Evolutionary conservation across 805 yeast species (phyloP).

Genomic region (Starmerella geochares): DNA sequence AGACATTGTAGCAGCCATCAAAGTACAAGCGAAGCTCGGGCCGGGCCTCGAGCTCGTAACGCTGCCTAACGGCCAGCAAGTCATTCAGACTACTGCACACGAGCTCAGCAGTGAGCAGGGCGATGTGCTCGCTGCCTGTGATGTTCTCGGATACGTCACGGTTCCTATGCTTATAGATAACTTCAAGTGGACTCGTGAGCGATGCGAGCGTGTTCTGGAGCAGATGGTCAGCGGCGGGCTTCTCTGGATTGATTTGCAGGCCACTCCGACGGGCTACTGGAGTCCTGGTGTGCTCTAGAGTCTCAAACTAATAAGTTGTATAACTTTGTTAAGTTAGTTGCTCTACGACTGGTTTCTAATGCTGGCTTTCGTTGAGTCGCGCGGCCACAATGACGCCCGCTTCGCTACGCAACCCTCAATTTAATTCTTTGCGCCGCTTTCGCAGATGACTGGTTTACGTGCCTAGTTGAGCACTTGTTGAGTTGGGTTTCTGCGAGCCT

Average conservation of each 20-base stretch:
- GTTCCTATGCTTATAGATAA: slow-evolving; percentile 58
- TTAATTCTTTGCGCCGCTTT: too few relatives aligned
- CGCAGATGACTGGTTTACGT: too few relatives aligned
- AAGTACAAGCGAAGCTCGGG: slow-evolving; percentile 48
- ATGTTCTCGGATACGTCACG: slow-evolving; percentile 65
- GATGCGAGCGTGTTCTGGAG: slow-evolving; percentile 55
- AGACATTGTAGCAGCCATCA: slow-evolving; percentile 51
- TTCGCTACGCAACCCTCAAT: too few relatives aligned
- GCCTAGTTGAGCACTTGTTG: too few relatives aligned
- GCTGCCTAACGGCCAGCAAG: slow-evolving; percentile 45
- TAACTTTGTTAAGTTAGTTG: too few relatives aligned
- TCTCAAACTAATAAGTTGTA: too few relatives aligned
- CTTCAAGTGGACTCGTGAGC: slow-evolving; percentile 56
- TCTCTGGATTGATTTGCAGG: slow-evolving; percentile 65
- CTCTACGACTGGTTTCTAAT: too few relatives aligned
- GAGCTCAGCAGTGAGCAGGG: slow-evolving; percentile 61
- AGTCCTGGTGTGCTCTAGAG: slow-evolving; percentile 23
- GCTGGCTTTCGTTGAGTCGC: too few relatives aligned
- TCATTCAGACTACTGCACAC: slow-evolving; percentile 53
- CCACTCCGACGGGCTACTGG: slow-evolving; percentile 32
- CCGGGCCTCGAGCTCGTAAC: slow-evolving; percentile 57
- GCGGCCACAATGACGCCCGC: too few relatives aligned
- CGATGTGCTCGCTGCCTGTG: slow-evolving; percentile 62
- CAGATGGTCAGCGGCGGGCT: slow-evolving; percentile 76
- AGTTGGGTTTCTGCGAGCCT: too few relatives aligned